Evolutionary conservation across 2,329 filamentous ascomycete genomes (phyloP), one percentile per base, ranked within the genome.

Genomic region (Fusarium sp.): DNA sequence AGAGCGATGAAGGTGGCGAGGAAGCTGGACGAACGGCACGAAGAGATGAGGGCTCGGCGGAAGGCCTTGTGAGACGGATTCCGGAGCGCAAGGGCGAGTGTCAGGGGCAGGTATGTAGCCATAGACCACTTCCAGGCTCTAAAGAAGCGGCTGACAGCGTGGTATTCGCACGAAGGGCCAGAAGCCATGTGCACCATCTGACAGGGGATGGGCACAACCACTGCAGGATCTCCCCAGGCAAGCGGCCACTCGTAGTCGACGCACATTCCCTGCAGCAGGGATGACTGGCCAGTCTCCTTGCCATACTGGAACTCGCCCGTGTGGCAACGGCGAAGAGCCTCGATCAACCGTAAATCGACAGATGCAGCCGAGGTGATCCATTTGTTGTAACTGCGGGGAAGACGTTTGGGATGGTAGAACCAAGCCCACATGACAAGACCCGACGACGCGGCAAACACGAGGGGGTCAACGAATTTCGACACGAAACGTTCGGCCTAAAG

Each of bases 351-450:
- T 15, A 83, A 78, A 80, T 97, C 95, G 22, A 97, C 90, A 52
- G 92, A 88, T 4, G 95, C 94, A 4, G 92, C 93, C 25, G 92
- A 91, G 45, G 88, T 90, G 76, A 97, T 97, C 94, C 95, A 97
- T 80, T 91, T 92, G 77, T 91, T 92, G 84, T 97, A 97, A 45
- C 91, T 88, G 32, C 85, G 87, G 3, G 95, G 95, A 2, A 97
- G 87, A 22, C 90, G 87, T 38, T 90, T 86, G 0, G 94, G 94
- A 11, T 86, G 81, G 84, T 96, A 97, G 80, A 97, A 92, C 93
- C 94, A 97, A 20, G 94, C 89, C 92, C 94, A 96, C 95, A 97
- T 97, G 75, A 97, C 92, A 40, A 94, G 84, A 25, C 91, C 92
- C 43, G 90, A 91, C 22, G 93, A 95, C 37, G 88, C 81, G 52